Base-by-base conservation (phyloP, 2,329 filamentous ascomycete species). In the Alternaria gansuensis region DNA sequence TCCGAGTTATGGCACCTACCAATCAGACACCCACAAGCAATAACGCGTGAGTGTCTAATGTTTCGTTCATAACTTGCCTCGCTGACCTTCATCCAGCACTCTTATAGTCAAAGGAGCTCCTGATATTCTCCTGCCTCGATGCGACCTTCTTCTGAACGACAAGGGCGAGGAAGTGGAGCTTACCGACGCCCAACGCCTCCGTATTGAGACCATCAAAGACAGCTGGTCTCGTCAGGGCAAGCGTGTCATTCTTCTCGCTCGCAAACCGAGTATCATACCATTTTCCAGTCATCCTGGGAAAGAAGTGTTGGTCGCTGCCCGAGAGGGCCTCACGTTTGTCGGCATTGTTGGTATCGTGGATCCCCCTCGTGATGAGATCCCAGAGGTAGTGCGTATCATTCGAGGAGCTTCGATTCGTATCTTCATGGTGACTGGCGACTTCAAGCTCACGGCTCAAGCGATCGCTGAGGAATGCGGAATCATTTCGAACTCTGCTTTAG, bases 341-440 rank as follows among this genome's bases (percentile, higher is more conserved):
- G 85, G 86, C 5, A 73, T 88, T 0, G 81, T 87, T 37, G 85
- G 81, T 10, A 85, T 88, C 48, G 82, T 87, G 29, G 86, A 88
- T 66, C 86, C 86, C 23, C 84, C 85, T 13, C 80, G 85, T 49
- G 81, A 84, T 28, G 86, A 88, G 65, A 87, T 88, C 31, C 83
- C 85, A 0, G 80, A 81, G 11, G 85, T 87, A 1, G 79, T 88
- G 28, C 78, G 80, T n/a, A 90, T 84, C 0, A 81, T 92, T 14
- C 84, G 89, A 11, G 82, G 85, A 1, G 90, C 91, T 4, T 88
- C 89, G 1, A 89, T 93, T 53, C 82, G 88, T n/a, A 87, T 92
- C 29, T 89, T 90, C 75, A 93, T 93, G 90, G 90, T 93, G 0
- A 93, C 90, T 1, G 90, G 90, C 9, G 90, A 93, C 70, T 92